Conservation (phyloP, 768 basidiomycete species). For the Chalciporus chontae region DNA sequence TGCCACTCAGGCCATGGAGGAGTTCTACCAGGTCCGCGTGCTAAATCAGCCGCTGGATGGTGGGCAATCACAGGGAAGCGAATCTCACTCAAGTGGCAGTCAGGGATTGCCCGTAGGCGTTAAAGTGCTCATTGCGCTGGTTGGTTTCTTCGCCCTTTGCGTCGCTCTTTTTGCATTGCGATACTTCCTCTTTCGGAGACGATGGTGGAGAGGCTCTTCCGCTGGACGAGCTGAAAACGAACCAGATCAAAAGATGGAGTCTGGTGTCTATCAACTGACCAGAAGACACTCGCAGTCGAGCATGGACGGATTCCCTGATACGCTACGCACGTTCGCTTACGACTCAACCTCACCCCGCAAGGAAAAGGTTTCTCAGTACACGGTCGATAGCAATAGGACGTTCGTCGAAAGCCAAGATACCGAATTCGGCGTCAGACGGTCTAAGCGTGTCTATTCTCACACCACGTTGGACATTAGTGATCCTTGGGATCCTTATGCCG, state of each 20-base stretch:
- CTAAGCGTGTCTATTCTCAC: not conserved
- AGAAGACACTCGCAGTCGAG: conserved; percentile 24
- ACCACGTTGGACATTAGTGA: conserved; percentile 11
- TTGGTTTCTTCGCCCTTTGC: conserved; percentile 57
- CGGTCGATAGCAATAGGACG: conserved; percentile 31
- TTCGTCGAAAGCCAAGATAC: conserved; percentile 16
- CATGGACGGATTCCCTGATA: conserved; percentile 32
- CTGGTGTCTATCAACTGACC: conserved; percentile 36
- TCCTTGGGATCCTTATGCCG: conserved; percentile 23
- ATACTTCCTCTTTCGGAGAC: conserved; percentile 45
- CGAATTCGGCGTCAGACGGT: conserved; percentile 12
- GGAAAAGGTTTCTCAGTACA: conserved; percentile 31
- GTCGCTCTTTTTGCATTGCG: conserved; percentile 50
- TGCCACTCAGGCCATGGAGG: conserved; percentile 53
- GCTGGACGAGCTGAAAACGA: conserved; percentile 15
- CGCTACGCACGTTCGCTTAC: conserved; percentile 38
- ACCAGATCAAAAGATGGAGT: conserved; percentile 8
- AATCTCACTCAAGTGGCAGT: conserved; percentile 16
- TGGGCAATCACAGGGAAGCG: conserved; percentile 8
- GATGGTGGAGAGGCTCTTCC: conserved; percentile 22
- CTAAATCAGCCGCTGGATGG: conserved; percentile 53
- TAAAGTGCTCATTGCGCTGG: conserved; percentile 56
- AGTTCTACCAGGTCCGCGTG: conserved; percentile 70
- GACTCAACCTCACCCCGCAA: conserved; percentile 35
- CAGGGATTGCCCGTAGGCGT: conserved; percentile 55